Evolutionary conservation across 169 alveolate species (phyloP), one percentile per base, ranked within the genome.

Genomic region (Nephromyces sp.): DNA sequence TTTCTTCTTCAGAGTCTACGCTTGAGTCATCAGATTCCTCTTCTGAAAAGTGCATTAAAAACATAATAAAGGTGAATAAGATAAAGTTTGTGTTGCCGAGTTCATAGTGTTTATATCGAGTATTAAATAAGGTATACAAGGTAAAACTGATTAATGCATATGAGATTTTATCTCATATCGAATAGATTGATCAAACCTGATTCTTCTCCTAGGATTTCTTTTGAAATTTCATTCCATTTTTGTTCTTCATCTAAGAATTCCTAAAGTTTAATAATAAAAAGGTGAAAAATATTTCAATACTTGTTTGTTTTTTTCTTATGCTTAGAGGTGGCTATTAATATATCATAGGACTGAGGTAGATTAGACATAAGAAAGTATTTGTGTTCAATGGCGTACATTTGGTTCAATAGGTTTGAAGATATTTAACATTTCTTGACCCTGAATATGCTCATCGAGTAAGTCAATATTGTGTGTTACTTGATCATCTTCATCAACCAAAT

Each of bases 401-500:
- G 78, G 78, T 2, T 35, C 73, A 68, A 53, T 68, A 0, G 82
- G 77, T 62, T 69, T 75, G 83, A 95, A 92, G 76, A 95, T 82
- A 74, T 92, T 95, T 65, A 93, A 83, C 62, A 88, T 86, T 64
- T 96, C 98, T 75, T 97, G 95, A 2, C 94, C 93, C 52, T 93
- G 92, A 8, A 96, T 74, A 65, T 82, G 87, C 30, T 92, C 98
- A 71, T 93, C 98, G 35, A 96, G 83, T 30, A 91, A 69, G 61
- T 91, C 95, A 30, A 95, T 84, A 79, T 94, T 95, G 79, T 97
- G 99, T 22, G 98, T 95, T 8, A 95, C 92, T 77, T 92, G 90
- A 83, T 95, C 99, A 35, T 93, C 97, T 30, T 90, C 97, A 66
- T 96, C 98, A 1, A 97, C 97, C 64, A 96, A 79, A 76, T 96